phyloP scores from a whole-genome alignment of 108 stramenopile species.

The Cyclotella choctawhatcheeana region DNA sequence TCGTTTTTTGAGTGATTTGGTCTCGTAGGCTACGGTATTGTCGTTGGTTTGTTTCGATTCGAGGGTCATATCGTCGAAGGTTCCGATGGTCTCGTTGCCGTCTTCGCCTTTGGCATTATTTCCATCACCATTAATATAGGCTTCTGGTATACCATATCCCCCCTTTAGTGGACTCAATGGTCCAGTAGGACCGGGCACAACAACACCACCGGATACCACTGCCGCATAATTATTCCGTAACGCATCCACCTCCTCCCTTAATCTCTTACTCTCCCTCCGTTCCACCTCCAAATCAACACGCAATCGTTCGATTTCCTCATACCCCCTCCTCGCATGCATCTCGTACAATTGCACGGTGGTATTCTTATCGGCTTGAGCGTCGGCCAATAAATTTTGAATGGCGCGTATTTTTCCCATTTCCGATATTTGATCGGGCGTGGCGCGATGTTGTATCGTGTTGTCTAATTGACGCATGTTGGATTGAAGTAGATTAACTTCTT shows the following conservation, averaged over 20 bases:
- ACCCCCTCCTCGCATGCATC: constrained; percentile 43
- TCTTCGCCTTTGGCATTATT: neutral
- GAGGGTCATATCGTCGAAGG: constrained; percentile 56
- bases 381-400: constrained; percentile 39
- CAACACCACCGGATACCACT: too few species aligned
- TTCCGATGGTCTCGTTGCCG: constrained; percentile 3
- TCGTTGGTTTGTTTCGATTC: constrained; percentile 28
- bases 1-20: constrained; percentile 51
- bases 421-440: constrained; percentile 47
- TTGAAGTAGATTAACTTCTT: constrained; percentile 34
- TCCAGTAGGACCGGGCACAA: neutral
- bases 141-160: neutral
- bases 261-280: constrained; percentile 33
- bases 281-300: constrained; percentile 40
- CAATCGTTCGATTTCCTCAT: constrained; percentile 49
- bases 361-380: constrained; percentile 43
- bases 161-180: neutral
- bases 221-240: too few species aligned
- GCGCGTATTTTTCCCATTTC: constrained; percentile 45
- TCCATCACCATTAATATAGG: neutral
- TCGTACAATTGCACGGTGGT: constrained; percentile 46
- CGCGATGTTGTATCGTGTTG: constrained; percentile 39
- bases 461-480: constrained; percentile 45
- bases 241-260: constrained; percentile 31
- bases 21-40: constrained; percentile 37